These are phyloP conservation scores for Chaetomiaceae sp. DNA, from an alignment of 2,329 filamentous ascomycete species.

Conservation along the genomic window DNA sequence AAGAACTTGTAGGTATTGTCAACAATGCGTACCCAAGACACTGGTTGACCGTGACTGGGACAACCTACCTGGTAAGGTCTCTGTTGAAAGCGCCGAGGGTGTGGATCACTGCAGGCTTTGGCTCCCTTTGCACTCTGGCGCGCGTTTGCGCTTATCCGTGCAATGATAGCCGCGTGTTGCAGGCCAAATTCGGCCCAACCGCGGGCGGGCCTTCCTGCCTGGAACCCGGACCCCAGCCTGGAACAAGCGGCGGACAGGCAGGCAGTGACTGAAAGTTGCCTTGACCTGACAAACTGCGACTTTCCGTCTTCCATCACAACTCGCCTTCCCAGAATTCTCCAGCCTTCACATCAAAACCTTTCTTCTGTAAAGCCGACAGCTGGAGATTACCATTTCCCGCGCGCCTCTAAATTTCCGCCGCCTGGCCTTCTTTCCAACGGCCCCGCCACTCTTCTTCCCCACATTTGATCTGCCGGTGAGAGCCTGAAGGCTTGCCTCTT, in stretches of 20 bases:
- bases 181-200: conserved; percentile 10
- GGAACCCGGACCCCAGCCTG: conserved; percentile 4
- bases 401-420: not conserved
- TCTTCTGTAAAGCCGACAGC: too few species aligned
- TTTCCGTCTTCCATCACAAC: not conserved
- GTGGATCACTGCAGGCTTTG: too few species aligned
- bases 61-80: too few species aligned
- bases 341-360: not conserved
- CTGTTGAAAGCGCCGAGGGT: too few species aligned
- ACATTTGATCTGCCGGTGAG: conserved; percentile 1
- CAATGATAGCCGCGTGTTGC: not conserved
- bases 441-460: conserved; percentile 7
- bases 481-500: not conserved
- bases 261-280: conserved; percentile 7
- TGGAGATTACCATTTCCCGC: not conserved
- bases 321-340: not conserved
- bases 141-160: conserved; percentile 15
- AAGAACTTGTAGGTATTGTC: not conserved
- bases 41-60: too few species aligned
- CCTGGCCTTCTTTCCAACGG: too few species aligned
- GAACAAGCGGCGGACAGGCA: not conserved
- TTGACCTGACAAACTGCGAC: not conserved
- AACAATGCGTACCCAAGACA: too few species aligned
- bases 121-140: too few species aligned
- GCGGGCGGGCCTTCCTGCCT: conserved; percentile 17